Conservation (phyloP, 2,329 filamentous ascomycete species). For the Epichloe scottii region DNA sequence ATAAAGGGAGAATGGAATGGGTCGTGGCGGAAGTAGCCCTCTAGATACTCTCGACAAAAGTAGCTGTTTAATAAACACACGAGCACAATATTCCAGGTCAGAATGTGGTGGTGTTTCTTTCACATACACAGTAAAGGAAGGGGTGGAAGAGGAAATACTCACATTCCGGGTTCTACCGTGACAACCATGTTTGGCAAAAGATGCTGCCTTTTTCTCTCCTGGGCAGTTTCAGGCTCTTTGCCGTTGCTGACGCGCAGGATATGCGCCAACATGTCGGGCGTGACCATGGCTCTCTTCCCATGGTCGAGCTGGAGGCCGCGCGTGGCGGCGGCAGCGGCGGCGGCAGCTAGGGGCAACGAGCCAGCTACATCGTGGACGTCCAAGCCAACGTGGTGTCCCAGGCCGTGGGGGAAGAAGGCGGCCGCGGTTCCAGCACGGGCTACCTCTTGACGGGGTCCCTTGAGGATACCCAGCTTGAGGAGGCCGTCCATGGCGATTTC, state of each 20-base stretch:
- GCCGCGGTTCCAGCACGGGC: conserved; percentile 38
- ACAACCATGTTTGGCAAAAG: conserved; percentile 55
- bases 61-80: conserved; percentile 37
- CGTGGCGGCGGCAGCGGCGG: conserved; percentile 24
- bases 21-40: conserved; percentile 52
- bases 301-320: conserved; percentile 18
- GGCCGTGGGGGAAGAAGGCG: conserved; percentile 55
- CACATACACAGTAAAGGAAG: neutral
- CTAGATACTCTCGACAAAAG: conserved; percentile 61
- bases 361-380: conserved; percentile 50
- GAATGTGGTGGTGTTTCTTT: neutral
- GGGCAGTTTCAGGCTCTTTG: conserved; percentile 8
- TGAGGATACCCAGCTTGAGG: conserved; percentile 57
- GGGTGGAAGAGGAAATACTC: conserved; percentile 15
- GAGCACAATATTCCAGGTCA: neutral
- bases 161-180: conserved; percentile 67
- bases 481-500: conserved; percentile 60
- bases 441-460: conserved; percentile 46
- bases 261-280: conserved; percentile 20
- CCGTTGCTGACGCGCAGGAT: neutral
- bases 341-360: conserved; percentile 18
- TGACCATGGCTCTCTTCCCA: conserved; percentile 30
- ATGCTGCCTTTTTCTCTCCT: conserved; percentile 21
- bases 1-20: conserved; percentile 50
- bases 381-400: conserved; percentile 53